A percentile compares a stretch with the other conserved stretches of the same genome.
phyloP scores from a whole-genome alignment of 2,329 filamentous ascomycete species.

The Cordyceps pruinosa region DNA sequence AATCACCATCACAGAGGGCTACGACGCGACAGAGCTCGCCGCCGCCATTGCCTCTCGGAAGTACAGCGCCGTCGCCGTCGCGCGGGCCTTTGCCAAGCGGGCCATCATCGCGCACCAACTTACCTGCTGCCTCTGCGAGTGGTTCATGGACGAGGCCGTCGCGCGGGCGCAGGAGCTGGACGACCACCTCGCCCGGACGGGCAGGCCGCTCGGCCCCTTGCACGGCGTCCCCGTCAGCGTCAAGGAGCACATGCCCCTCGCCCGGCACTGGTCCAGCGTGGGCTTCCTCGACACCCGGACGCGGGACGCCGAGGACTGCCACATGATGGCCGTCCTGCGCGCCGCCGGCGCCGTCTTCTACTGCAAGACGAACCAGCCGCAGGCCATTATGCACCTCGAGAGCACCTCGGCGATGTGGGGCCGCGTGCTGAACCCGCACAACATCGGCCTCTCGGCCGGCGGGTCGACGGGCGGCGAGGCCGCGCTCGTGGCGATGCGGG shows the following conservation, averaged over 20 bases:
- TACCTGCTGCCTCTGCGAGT: slow-evolving; percentile 2
- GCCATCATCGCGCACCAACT: slow-evolving; percentile 3
- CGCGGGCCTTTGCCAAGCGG: not conserved
- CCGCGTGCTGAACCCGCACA: slow-evolving; percentile 54
- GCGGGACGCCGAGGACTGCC: slow-evolving; percentile 40
- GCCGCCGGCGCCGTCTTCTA: slow-evolving; percentile 47
- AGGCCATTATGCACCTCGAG: slow-evolving; percentile 64
- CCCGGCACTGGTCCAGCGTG: slow-evolving; percentile 52
- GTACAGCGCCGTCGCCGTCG: not conserved
- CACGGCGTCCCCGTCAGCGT: slow-evolving; percentile 60
- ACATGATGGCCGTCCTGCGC: slow-evolving; percentile 35
- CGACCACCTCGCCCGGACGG: slow-evolving; percentile 35
- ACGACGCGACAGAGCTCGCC: not conserved
- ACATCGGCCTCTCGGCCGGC: slow-evolving; percentile 52
- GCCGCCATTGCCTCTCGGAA: not conserved
- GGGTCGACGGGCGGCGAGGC: slow-evolving; percentile 63
- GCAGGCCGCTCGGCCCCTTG: slow-evolving; percentile 50
- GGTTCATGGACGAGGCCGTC: not conserved
- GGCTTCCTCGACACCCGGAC: slow-evolving; percentile 58
- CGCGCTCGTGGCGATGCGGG: slow-evolving; percentile 52
- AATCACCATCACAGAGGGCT: too few relatives aligned
- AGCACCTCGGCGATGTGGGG: slow-evolving; percentile 60
- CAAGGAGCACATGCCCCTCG: slow-evolving; percentile 64
- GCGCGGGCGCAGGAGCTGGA: not conserved
- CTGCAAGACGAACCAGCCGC: slow-evolving; percentile 52